phyloP scores from a whole-genome alignment of 352 stramenopile genomes.

The Phytophthora melonis region DNA sequence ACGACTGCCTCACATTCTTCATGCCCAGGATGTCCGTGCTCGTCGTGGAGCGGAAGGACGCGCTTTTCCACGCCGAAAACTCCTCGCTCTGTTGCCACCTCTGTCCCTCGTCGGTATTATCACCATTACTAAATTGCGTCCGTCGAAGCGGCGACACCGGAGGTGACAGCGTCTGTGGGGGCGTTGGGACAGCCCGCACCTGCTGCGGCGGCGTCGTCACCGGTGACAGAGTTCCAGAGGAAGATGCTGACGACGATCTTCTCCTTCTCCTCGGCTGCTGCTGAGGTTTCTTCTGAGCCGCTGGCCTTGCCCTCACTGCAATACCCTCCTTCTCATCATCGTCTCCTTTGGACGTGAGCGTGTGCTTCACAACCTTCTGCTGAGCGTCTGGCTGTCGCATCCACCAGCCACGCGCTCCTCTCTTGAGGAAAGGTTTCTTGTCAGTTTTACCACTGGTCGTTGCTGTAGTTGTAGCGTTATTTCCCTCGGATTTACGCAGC shows the following conservation, averaged over 20 bases:
- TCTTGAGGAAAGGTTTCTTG: constrained; percentile 79
- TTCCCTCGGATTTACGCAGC: constrained; percentile 51
- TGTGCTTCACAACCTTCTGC: constrained; percentile 68
- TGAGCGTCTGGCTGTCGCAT: constrained; percentile 68
- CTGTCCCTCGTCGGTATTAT: not conserved
- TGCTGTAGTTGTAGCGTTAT: not conserved
- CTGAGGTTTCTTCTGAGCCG: constrained; percentile 4
- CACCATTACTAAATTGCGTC: constrained; percentile 9
- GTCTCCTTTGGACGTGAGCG: constrained; percentile 58
- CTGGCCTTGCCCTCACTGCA: not conserved
- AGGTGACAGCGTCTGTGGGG: constrained; percentile 27
- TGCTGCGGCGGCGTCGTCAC: constrained; percentile 21
- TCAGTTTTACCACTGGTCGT: not conserved
- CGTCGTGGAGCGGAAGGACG: constrained; percentile 34
- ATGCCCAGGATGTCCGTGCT: constrained; percentile 74
- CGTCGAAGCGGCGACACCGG: constrained; percentile 29
- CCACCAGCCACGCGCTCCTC: constrained; percentile 86
- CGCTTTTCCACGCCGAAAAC: constrained; percentile 34
- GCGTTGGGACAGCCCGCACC: constrained; percentile 3
- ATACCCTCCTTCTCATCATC: constrained; percentile 21
- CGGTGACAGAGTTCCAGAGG: constrained; percentile 26
- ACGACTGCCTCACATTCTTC: constrained; percentile 59
- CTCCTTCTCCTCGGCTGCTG: not conserved
- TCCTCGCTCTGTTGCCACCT: constrained; percentile 14
- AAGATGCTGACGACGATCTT: constrained; percentile 12